Base-by-base conservation (phyloP, 1,284 basidiomycete genomes). In the Fomitopsis pinicola region DNA sequence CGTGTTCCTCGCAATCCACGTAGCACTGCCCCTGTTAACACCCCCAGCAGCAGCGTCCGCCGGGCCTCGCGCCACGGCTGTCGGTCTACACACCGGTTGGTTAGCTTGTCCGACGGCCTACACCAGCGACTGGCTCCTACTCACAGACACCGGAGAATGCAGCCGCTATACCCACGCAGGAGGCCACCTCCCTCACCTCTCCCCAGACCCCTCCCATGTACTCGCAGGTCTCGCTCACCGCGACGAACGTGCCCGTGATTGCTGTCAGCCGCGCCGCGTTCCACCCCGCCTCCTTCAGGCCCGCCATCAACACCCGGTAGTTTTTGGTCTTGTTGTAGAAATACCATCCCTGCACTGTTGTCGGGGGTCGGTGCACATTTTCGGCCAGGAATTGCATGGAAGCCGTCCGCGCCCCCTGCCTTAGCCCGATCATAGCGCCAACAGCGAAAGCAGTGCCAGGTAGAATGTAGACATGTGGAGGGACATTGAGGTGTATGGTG, bases 241-340 rank as follows among this genome's bases (percentile, higher is more conserved):
- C 82, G 6, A 89, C 88, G 82, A 87, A 93, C 33, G 81, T 82
- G 42, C 82, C 64, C 46, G 81, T 87, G 46, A 85, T 76, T 15
- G 74, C 69, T 0, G 82, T 86, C 33, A 94, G 75, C 68, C 79
- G 81, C 55, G 73, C 66, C 2, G 83, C 88, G 55, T 91, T 83
- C 61, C 67, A 63, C 1, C 83, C 85, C 1, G 84, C 92, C 28
- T 83, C 86, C 68, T 83, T 84, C 70, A 94, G 71, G n/a, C 83
- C 92, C 1, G 82, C 88, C 65, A 87, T 81, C 71, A 92, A 81
- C 67, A 93, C 85, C 68, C 83, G 80, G 78, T 94, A 94, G 77
- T 95, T 95, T 76, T 94, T 95, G 45, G 92, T 94, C 80, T 94
- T 94, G 73, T 92, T 90, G 83, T 94, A 95, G 68, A 92, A 89